Conservation (phyloP, 257 asterid genomes). For the Nicotiana otophora region DNA sequence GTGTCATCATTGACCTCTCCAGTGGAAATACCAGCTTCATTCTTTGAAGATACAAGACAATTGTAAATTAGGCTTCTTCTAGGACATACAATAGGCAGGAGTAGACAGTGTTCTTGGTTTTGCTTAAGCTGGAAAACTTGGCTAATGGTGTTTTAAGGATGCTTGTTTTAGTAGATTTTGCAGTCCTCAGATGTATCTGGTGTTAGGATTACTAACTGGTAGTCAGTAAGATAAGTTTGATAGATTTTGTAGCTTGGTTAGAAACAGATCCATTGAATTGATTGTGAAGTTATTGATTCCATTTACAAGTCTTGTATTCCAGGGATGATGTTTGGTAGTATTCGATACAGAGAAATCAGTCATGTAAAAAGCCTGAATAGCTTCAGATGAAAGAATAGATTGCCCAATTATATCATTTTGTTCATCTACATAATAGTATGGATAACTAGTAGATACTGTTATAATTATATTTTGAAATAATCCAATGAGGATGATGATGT, state of each 20-base stretch:
- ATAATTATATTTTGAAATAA: background rate
- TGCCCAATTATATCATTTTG: background rate
- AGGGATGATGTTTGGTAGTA: conserved; percentile 1
- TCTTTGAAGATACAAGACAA: conserved; percentile 25
- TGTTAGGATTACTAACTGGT: background rate
- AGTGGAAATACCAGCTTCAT: conserved; percentile 41
- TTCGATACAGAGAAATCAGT: background rate
- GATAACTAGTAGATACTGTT: background rate
- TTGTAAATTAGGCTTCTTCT: background rate
- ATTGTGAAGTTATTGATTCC: conserved; percentile 5
- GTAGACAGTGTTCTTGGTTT: conserved; percentile 1
- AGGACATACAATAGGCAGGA: background rate
- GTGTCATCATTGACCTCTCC: conserved; percentile 51
- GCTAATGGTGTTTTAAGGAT: too few species aligned
- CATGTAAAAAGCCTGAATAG: background rate
- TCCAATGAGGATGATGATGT: background rate
- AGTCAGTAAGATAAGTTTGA: background rate
- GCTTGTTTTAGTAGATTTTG: background rate
- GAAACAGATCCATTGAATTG: background rate
- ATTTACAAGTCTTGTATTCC: background rate
- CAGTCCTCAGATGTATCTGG: background rate
- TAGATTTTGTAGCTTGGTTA: background rate
- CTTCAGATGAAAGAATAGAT: background rate
- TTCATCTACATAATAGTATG: background rate
- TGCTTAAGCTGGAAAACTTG: background rate